Conservation (phyloP, 2,329 filamentous ascomycete genomes). For the Rhinocladiella similis region DNA sequence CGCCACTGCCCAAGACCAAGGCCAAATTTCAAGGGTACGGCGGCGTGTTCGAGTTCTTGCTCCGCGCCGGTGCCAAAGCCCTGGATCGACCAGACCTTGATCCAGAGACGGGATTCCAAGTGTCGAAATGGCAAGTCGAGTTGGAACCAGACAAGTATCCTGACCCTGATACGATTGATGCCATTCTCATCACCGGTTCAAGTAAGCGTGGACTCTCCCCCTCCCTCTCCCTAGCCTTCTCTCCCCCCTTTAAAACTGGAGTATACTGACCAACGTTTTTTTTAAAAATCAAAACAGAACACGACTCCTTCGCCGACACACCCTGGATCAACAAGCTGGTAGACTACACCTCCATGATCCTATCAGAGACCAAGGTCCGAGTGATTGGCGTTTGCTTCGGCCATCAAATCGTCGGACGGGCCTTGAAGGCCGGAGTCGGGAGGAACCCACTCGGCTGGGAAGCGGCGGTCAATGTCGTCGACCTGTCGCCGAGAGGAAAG, state of each 20-base stretch:
- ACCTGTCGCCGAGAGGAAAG: conserved; percentile 68
- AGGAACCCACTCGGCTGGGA: conserved; percentile 75
- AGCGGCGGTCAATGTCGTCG: conserved; percentile 69
- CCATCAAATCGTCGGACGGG: conserved; percentile 79
- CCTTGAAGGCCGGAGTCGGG: conserved; percentile 67
- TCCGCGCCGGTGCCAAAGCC: conserved; percentile 54
- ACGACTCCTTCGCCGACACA: conserved; percentile 71
- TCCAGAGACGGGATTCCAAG: conserved; percentile 49
- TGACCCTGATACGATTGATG: conserved; percentile 71
- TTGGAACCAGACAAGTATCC: conserved; percentile 67
- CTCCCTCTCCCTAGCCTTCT: too few species aligned
- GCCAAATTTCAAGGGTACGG: conserved; percentile 71
- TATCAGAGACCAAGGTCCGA: conserved; percentile 63
- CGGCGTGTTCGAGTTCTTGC: conserved; percentile 65
- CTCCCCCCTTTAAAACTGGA: too few species aligned
- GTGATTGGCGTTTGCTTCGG: conserved; percentile 85
- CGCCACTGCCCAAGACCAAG: conserved; percentile 64
- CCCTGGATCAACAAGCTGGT: conserved; percentile 77
- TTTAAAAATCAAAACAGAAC: conserved; percentile 45
- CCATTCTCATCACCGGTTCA: conserved; percentile 75
- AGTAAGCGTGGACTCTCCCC: conserved; percentile 42
- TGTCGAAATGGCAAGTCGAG: conserved; percentile 72
- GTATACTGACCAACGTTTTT: background rate
- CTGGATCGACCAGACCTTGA: conserved; percentile 40
- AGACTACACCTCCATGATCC: conserved; percentile 62